Evolutionary conservation across 371 early-diverging fungal genomes (phyloP).

Genomic region (Mucor saturninus): DNA sequence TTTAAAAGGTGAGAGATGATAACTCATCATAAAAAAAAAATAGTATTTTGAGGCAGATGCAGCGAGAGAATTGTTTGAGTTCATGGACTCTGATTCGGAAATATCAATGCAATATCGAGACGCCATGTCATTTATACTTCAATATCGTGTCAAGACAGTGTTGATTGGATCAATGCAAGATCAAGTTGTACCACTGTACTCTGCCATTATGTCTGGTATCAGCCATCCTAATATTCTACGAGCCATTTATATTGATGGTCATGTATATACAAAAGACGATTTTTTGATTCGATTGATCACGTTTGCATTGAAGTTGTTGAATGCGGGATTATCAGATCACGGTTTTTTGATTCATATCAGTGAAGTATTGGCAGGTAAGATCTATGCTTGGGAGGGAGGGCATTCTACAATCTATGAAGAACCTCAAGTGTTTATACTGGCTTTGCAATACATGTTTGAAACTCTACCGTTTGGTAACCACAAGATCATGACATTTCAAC

Average conservation of each 20-base stretch:
- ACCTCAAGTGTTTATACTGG: slow-evolving; percentile 76
- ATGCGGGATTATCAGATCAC: slow-evolving; percentile 83
- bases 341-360: slow-evolving; percentile 83
- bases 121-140: slow-evolving; percentile 70
- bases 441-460: slow-evolving; percentile 46
- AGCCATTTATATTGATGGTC: slow-evolving; percentile 85
- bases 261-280: slow-evolving; percentile 72
- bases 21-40: background rate
- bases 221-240: slow-evolving; percentile 87
- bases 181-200: slow-evolving; percentile 94
- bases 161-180: slow-evolving; percentile 85
- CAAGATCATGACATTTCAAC: slow-evolving; percentile 8
- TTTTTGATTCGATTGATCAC: slow-evolving; percentile 85
- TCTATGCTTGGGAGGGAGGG: slow-evolving; percentile 83
- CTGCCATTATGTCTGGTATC: slow-evolving; percentile 83
- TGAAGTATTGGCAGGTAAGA: slow-evolving; percentile 83
- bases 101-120: slow-evolving; percentile 70
- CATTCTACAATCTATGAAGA: slow-evolving; percentile 94
- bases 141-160: slow-evolving; percentile 69
- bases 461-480: slow-evolving; percentile 29
- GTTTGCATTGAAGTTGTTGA: slow-evolving; percentile 83
- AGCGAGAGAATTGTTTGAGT: slow-evolving; percentile 91
- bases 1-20: too few species aligned
- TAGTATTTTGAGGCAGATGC: slow-evolving; percentile 89
- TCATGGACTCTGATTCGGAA: slow-evolving; percentile 74